Evolutionary conservation across 163 green algal genomes (phyloP).

Genomic region (Trebouxia gelatinosa): DNA sequence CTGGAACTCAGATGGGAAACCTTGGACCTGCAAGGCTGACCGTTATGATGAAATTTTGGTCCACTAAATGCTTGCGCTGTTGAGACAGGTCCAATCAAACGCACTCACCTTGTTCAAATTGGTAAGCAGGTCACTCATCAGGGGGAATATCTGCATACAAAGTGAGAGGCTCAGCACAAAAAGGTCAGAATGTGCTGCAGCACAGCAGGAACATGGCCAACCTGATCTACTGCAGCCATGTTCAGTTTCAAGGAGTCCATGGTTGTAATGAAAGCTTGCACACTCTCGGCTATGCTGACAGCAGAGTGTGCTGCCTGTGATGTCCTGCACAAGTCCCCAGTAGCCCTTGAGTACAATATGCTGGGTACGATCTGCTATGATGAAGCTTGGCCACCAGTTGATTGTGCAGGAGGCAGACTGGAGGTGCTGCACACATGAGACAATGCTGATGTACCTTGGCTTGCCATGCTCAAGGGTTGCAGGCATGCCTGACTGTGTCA

Average conservation of each 20-base stretch:
- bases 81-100: neutral
- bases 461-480: conserved; percentile 88
- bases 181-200: no score
- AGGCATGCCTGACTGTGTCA: conserved; percentile 85
- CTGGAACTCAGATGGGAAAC: conserved; percentile 74
- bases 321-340: neutral
- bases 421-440: no score
- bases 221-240: conserved; percentile 92
- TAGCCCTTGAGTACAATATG: no score
- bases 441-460: conserved; percentile 19
- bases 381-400: no score
- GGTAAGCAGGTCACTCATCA: conserved; percentile 78
- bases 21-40: conserved; percentile 48
- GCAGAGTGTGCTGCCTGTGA: conserved; percentile 1
- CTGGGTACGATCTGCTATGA: no score
- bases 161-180: neutral
- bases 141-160: conserved; percentile 68
- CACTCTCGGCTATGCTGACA: conserved; percentile 71
- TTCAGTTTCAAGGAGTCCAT: conserved; percentile 89
- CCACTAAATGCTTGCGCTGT: neutral
- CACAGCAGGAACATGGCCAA: no score
- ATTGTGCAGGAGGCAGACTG: no score
- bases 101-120: conserved; percentile 70
- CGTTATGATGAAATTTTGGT: neutral
- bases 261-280: conserved; percentile 93